Evolutionary conservation across 108 stramenopile species (phyloP).

Genomic region (Craspedostauros australis): DNA sequence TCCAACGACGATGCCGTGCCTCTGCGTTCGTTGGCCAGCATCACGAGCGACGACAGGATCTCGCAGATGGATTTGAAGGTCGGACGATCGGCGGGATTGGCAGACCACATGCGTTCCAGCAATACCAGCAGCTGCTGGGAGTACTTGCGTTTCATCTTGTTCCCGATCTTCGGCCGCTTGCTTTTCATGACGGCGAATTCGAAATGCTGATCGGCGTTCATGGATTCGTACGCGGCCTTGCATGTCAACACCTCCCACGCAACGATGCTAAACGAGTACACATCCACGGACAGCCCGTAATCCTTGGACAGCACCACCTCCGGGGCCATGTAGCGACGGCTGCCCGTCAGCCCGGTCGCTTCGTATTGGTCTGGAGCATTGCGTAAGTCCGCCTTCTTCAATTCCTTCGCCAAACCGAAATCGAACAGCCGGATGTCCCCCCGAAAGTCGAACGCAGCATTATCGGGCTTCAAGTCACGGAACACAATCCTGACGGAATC

Average conservation of each 20-base stretch:
- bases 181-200: conserved; percentile 37
- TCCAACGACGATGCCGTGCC: too few species aligned
- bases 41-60: too few species aligned
- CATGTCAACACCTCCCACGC: conserved; percentile 41
- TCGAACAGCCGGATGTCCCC: conserved; percentile 59
- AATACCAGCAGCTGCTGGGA: conserved; percentile 8
- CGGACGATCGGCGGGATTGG: conserved; percentile 23
- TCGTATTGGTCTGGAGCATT: conserved; percentile 22
- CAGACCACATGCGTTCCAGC: conserved; percentile 17
- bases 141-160: neutral
- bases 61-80: conserved; percentile 20
- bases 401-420: conserved; percentile 60
- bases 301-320: conserved; percentile 41
- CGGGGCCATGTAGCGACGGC: conserved; percentile 49
- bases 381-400: conserved; percentile 27
- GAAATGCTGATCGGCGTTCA: conserved; percentile 26
- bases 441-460: conserved; percentile 56
- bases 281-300: conserved; percentile 38
- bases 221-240: conserved; percentile 22
- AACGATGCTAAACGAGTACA: conserved; percentile 34
- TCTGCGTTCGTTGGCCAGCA: too few species aligned
- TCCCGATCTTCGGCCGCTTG: conserved; percentile 20
- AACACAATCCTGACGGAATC: conserved; percentile 11
- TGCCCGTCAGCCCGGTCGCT: conserved; percentile 24
- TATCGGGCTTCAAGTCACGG: conserved; percentile 51